Conservation (phyloP, 768 basidiomycete species). For the Russula brevipes region DNA sequence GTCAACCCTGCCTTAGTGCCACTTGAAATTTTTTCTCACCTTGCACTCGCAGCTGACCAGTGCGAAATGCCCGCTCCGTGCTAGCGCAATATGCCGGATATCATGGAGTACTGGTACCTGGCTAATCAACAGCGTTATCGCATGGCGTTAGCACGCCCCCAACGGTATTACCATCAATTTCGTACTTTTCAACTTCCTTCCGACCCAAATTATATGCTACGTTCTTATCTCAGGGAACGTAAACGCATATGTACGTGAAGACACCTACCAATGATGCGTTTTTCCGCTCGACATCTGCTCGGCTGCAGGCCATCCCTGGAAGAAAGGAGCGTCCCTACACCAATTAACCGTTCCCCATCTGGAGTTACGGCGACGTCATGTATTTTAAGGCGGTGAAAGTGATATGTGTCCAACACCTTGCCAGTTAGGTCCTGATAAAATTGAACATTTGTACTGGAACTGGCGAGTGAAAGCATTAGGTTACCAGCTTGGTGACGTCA, state of each 20-base stretch:
- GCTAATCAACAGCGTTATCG: slow-evolving; percentile 34
- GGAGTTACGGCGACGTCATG: slow-evolving; percentile 69
- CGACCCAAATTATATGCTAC: slow-evolving; percentile 63
- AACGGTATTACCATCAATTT: slow-evolving; percentile 2
- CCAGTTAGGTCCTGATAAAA: slow-evolving; percentile 51
- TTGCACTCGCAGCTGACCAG: slow-evolving; percentile 72
- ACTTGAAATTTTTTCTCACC: slow-evolving; percentile 34
- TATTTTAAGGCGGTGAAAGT: slow-evolving; percentile 56
- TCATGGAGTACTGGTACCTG: slow-evolving; percentile 70
- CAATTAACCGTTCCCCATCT: slow-evolving; percentile 57
- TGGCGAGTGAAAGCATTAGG: slow-evolving; percentile 16
- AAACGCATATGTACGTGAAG: background rate
- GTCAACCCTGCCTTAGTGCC: background rate
- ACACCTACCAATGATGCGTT: slow-evolving; percentile 62
- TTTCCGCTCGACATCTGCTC: slow-evolving; percentile 65
- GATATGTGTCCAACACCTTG: slow-evolving; percentile 51
- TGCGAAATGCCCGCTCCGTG: slow-evolving; percentile 54
- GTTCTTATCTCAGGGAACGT: background rate
- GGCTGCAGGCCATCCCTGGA: slow-evolving; percentile 61
- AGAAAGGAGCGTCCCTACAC: slow-evolving; percentile 60
- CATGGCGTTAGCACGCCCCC: slow-evolving; percentile 10
- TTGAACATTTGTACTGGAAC: background rate
- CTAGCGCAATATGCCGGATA: slow-evolving; percentile 63
- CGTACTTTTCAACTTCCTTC: slow-evolving; percentile 63
- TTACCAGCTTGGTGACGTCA: slow-evolving; percentile 54